phyloP scores from a whole-genome alignment of 2,329 filamentous ascomycete species.

The Cordyceps cateniannulata region DNA sequence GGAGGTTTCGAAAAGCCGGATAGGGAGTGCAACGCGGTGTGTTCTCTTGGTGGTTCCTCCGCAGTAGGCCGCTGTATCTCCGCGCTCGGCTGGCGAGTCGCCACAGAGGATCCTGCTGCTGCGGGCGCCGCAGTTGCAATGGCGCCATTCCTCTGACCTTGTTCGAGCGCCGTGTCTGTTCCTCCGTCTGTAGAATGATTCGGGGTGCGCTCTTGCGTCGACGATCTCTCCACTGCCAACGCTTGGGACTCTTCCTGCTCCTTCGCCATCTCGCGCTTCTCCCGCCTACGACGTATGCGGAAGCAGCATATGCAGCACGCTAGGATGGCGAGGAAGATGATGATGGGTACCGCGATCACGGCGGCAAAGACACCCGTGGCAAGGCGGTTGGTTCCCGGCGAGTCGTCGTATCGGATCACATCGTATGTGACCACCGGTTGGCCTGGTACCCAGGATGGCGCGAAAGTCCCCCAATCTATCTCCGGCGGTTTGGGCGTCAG shows the following conservation, averaged over 20 bases:
- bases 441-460: conserved; percentile 6
- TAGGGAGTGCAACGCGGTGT: neutral
- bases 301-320: conserved; percentile 11
- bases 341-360: conserved; percentile 5
- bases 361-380: neutral
- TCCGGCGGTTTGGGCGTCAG: neutral
- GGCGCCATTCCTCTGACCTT: neutral
- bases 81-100: neutral
- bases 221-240: neutral
- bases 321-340: conserved; percentile 5
- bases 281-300: neutral
- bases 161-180: neutral
- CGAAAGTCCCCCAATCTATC: neutral
- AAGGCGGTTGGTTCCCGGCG: neutral
- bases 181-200: neutral
- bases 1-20: neutral
- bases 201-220: neutral
- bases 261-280: conserved; percentile 7
- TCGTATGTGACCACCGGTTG: neutral
- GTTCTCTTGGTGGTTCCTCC: neutral
- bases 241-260: conserved; percentile 7
- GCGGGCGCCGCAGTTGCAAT: neutral
- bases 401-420: neutral
- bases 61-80: neutral
- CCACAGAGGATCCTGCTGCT: neutral